Conservation (phyloP, 257 asterid species). For the Lithospermum erythrorhizon region DNA sequence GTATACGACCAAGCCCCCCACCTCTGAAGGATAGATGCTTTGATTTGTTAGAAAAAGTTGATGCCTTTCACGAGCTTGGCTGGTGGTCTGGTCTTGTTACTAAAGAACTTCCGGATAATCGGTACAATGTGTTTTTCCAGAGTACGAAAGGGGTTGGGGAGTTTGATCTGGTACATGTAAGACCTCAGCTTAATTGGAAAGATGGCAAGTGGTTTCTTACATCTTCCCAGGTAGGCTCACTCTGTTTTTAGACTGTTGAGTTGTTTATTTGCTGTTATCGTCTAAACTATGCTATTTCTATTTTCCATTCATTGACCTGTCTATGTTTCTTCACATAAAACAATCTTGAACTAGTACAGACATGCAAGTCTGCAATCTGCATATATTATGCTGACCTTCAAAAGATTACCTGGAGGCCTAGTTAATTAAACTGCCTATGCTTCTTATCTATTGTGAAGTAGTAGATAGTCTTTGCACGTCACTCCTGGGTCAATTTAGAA, state of each 20-base stretch:
- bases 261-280: conserved; percentile 13
- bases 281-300: conserved; percentile 4
- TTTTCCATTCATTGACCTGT: not conserved
- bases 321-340: not conserved
- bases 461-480: no score
- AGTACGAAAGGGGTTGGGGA: conserved; percentile 23
- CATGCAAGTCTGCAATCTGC: not conserved
- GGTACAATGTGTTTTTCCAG: conserved; percentile 41
- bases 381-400: not conserved
- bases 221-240: conserved; percentile 47
- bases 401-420: no score
- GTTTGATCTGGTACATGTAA: conserved; percentile 34
- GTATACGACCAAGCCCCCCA: conserved; percentile 73
- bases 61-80: conserved; percentile 38
- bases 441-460: no score
- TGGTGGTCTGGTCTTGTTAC: conserved; percentile 67
- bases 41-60: conserved; percentile 55
- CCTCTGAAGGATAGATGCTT: conserved; percentile 35
- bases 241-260: conserved; percentile 5
- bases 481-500: no score
- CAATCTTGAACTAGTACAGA: not conserved
- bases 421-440: no score
- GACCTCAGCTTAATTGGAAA: conserved; percentile 78
- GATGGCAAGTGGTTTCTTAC: conserved; percentile 75
- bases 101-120: conserved; percentile 34